Conservation (phyloP, 139 green algal genomes). For the Limnomonas spitsbergensis region DNA sequence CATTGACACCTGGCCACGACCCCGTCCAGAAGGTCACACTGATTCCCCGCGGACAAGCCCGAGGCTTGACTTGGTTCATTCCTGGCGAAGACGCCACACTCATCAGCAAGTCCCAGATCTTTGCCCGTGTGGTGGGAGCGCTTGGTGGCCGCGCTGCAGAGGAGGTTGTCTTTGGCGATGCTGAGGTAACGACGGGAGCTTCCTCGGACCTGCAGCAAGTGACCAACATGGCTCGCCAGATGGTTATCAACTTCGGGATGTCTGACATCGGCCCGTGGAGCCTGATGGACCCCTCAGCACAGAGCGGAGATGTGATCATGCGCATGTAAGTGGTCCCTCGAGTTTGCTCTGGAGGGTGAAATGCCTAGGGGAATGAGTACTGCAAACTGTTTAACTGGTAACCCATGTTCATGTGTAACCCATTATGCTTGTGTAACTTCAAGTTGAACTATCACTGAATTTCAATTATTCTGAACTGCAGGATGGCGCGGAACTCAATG, state of each 20-base stretch:
- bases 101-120: conserved; percentile 96
- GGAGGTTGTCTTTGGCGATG: conserved; percentile 95
- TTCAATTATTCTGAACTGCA: too few relatives aligned
- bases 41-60: conserved; percentile 92
- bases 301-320: conserved; percentile 45
- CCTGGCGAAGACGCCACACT: conserved; percentile 89
- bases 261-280: conserved; percentile 94
- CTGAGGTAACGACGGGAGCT: conserved; percentile 93
- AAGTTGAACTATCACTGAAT: conserved; percentile 99
- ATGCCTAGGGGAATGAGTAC: too few relatives aligned
- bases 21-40: conserved; percentile 99
- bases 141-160: conserved; percentile 94
- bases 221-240: conserved; percentile 85
- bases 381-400: too few relatives aligned
- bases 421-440: conserved; percentile 85
- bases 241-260: conserved; percentile 99
- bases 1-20: conserved; percentile 92
- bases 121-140: conserved; percentile 92
- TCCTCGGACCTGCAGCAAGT: conserved; percentile 61
- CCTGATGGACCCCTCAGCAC: conserved; percentile 82
- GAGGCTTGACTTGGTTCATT: conserved; percentile 97
- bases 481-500: conserved; percentile 96
- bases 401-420: too few relatives aligned
- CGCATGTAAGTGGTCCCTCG: too few relatives aligned
- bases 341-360: too few relatives aligned